phyloP scores from a whole-genome alignment of 2,329 filamentous ascomycete species.

The Hirsutella rhossiliensis region DNA sequence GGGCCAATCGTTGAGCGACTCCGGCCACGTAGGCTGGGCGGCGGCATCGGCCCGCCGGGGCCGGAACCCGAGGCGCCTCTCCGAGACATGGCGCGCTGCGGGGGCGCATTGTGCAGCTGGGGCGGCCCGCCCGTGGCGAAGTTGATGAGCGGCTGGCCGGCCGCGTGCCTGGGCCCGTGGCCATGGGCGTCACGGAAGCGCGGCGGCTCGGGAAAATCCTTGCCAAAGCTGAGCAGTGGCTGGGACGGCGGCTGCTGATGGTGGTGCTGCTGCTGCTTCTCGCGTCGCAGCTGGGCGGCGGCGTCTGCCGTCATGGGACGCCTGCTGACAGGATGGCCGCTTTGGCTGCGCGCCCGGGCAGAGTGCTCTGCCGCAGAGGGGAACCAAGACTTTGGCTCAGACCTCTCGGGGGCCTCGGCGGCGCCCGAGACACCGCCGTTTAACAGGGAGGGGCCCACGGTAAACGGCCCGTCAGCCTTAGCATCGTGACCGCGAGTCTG shows the following conservation, averaged over 20 bases:
- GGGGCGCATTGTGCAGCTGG: slow-evolving; percentile 2
- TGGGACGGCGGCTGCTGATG: slow-evolving; percentile 38
- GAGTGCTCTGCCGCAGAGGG: slow-evolving; percentile 24
- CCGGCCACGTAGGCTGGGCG: slow-evolving; percentile 4
- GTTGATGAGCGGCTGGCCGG: slow-evolving; percentile 31
- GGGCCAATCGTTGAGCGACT: slow-evolving; percentile 14
- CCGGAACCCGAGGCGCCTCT: slow-evolving; percentile 2
- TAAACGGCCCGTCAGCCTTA: slow-evolving; percentile 31
- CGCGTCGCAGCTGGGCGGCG: slow-evolving; percentile 7
- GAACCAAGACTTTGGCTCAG: slow-evolving; percentile 20
- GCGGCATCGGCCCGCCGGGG: neutral
- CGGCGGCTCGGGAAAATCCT: slow-evolving; percentile 51
- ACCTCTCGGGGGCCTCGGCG: slow-evolving; percentile 8
- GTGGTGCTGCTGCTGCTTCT: slow-evolving; percentile 34
- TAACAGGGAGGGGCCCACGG: slow-evolving; percentile 43
- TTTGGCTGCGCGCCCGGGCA: slow-evolving; percentile 19
- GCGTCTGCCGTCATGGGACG: slow-evolving; percentile 15
- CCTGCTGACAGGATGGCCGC: slow-evolving; percentile 8
- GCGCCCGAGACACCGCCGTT: slow-evolving; percentile 23
- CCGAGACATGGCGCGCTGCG: slow-evolving; percentile 4
- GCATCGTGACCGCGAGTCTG: slow-evolving; percentile 22
- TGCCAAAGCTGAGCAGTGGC: slow-evolving; percentile 54
- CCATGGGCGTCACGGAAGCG: slow-evolving; percentile 41
- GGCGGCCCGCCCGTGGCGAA: slow-evolving; percentile 23
- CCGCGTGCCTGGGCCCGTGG: slow-evolving; percentile 27